Conservation (phyloP, 208 protist species). For the Trypanosoma conorhini region DNA sequence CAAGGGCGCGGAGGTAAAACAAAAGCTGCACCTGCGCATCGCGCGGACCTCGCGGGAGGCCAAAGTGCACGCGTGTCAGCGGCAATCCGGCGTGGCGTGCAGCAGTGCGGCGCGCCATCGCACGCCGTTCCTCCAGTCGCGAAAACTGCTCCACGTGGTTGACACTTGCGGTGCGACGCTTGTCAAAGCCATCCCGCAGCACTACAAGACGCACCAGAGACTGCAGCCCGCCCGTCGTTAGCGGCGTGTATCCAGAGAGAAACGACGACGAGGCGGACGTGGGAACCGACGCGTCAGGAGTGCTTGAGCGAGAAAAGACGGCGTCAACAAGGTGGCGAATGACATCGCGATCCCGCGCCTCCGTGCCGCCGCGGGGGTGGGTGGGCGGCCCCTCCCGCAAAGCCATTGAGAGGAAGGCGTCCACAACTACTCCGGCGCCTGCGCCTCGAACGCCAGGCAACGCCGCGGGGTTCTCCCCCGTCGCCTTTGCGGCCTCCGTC, state of each 20-base stretch:
- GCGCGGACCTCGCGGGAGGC: not conserved
- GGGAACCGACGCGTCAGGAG: not conserved
- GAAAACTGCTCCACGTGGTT: conserved; percentile 32
- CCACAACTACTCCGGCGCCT: conserved; percentile 15
- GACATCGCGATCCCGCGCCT: conserved; percentile 7
- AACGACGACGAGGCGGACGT: not conserved
- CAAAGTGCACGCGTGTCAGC: conserved; percentile 1
- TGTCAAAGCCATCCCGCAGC: conserved; percentile 30
- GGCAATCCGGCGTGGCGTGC: conserved; percentile 11
- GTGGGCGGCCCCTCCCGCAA: not conserved
- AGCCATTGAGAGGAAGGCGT: conserved; percentile 14
- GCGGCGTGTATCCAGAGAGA: conserved; percentile 25
- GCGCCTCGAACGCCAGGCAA: conserved; percentile 11
- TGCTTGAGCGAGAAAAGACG: not conserved
- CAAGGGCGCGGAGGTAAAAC: conserved; percentile 38
- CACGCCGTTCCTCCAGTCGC: conserved; percentile 21
- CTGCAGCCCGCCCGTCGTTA: conserved; percentile 16
- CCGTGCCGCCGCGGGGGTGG: not conserved
- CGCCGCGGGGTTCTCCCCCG: not conserved
- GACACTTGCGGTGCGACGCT: conserved; percentile 18
- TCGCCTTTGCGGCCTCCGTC: not conserved
- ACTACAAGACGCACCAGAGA: conserved; percentile 31
- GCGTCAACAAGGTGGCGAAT: conserved; percentile 21
- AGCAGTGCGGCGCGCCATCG: conserved; percentile 15
- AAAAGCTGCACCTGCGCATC: conserved; percentile 32